Percentiles rank a stretch among this genome's conserved stretches.
These are phyloP conservation scores for Globisporangium abappressorium DNA, from an alignment of 352 stramenopile species.

Conservation along the genomic window DNA sequence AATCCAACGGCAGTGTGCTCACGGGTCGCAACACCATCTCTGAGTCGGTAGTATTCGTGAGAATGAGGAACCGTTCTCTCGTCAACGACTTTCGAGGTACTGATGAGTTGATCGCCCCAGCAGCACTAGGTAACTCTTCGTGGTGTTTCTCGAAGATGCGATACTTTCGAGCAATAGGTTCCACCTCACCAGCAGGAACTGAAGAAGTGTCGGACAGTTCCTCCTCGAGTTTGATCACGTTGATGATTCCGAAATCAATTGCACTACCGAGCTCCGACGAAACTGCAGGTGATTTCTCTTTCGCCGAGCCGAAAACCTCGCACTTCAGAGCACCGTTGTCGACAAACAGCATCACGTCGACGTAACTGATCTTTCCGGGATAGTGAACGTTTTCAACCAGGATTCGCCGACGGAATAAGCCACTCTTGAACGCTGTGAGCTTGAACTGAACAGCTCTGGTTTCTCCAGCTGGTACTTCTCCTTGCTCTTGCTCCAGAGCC, in stretches of 20 bases:
- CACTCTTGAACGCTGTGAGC: slow-evolving; percentile 65
- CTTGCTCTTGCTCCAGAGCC: slow-evolving; percentile 66
- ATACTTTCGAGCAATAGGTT: slow-evolving; percentile 46
- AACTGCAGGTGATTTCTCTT: not conserved
- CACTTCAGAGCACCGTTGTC: slow-evolving; percentile 64
- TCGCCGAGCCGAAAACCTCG: slow-evolving; percentile 22
- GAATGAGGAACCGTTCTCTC: slow-evolving; percentile 25
- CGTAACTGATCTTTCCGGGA: slow-evolving; percentile 67
- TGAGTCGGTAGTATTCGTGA: slow-evolving; percentile 61
- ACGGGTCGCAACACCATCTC: slow-evolving; percentile 61
- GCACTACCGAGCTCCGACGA: not conserved
- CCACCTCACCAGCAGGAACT: slow-evolving; percentile 26
- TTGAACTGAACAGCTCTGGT: slow-evolving; percentile 53
- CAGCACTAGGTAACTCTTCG: not conserved
- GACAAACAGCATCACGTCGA: slow-evolving; percentile 83
- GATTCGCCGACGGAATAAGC: slow-evolving; percentile 77
- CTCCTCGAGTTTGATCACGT: slow-evolving; percentile 72
- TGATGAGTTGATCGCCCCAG: not conserved
- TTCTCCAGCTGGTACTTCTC: slow-evolving; percentile 62
- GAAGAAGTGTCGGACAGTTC: slow-evolving; percentile 40
- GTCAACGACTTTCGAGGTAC: slow-evolving; percentile 14
- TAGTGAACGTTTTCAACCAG: slow-evolving; percentile 85
- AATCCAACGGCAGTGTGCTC: slow-evolving; percentile 66
- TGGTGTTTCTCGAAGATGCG: slow-evolving; percentile 50
- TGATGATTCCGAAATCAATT: slow-evolving; percentile 61